Conservation (phyloP, 2,329 filamentous ascomycete genomes). For the Colletotrichum navitas region DNA sequence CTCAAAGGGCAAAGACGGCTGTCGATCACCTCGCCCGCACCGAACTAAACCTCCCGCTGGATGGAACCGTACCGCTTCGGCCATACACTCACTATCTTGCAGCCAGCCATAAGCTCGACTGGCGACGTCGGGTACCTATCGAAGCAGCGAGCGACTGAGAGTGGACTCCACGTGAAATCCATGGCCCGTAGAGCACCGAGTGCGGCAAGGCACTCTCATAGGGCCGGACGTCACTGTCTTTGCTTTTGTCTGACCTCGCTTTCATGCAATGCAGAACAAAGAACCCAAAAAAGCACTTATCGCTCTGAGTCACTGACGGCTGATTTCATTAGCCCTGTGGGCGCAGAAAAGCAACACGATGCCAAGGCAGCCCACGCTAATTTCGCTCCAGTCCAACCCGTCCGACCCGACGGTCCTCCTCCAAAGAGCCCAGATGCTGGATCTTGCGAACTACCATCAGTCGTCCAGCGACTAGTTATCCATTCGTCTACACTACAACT, state of each 20-base stretch:
- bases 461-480: constrained; percentile 12
- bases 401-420: constrained; percentile 12
- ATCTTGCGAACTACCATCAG: constrained; percentile 39
- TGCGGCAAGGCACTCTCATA: constrained; percentile 4
- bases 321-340: constrained; percentile 8
- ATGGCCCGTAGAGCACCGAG: neutral
- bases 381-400: constrained; percentile 18
- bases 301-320: constrained; percentile 27
- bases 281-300: neutral
- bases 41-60: constrained; percentile 29
- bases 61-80: constrained; percentile 28
- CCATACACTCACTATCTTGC: neutral
- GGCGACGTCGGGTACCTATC: neutral
- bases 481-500: constrained; percentile 4
- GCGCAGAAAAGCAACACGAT: constrained; percentile 16
- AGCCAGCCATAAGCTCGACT: constrained; percentile 17
- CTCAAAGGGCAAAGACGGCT: constrained; percentile 35
- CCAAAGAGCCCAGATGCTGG: constrained; percentile 38
- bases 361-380: constrained; percentile 12
- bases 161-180: neutral
- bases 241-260: constrained; percentile 6
- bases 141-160: neutral
- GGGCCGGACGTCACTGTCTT: constrained; percentile 4
- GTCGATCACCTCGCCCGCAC: constrained; percentile 34
- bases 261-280: neutral